Evolutionary conservation across 202 grass and related monocot species (phyloP), one percentile per base, ranked within the genome.

Genomic region (Panicum virgatum): DNA sequence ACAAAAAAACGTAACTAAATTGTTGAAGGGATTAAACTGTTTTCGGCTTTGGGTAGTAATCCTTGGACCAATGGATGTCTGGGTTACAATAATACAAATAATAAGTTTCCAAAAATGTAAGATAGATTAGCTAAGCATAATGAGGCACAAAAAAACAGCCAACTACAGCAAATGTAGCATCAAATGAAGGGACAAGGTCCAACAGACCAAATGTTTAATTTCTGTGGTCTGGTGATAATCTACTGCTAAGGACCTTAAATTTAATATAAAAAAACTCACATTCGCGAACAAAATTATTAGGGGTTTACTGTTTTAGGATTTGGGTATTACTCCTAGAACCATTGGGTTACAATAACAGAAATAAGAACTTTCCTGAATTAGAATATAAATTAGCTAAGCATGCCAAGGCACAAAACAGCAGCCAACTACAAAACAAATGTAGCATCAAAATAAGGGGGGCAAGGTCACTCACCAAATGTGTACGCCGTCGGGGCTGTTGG

Each of bases 391-490:
- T n/a, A 62, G 38, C 11, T 79, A 59, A 83, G 19, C 25, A 73
- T 74, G 73, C 1, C 26, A 4, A 67, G 75, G 25, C 11, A 72
- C 12, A 76, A 73, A 76, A 29, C 39, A 85, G 60, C 40, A 30
- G 37, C 18, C 26, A 84, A 15, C 3, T 48, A 60, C 16, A 60
- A 50, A 60, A 50, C 15, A 71, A 59, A 54, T 60, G 39, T 37
- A 68, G 45, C 57, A 62, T 74, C 4, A 23, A 82, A 61, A 67
- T 37, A 73, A 56, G 36, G 5, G 38, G 52, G 3, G 37, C 8
- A 42, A 15, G 40, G 54, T 58, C 20, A 90, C 89, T 84, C 18
- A 99, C 96, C 96, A 78, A 99, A 99, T 61, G 96, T 80, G 71
- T 89, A 99, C 11, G 96, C 92, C 0, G 89, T 88, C 30, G 91